Percentiles rank a stretch among this genome's conserved stretches.
Conservation (phyloP, 371 early-diverging fungal genomes). For the Smittium mucronatum region DNA sequence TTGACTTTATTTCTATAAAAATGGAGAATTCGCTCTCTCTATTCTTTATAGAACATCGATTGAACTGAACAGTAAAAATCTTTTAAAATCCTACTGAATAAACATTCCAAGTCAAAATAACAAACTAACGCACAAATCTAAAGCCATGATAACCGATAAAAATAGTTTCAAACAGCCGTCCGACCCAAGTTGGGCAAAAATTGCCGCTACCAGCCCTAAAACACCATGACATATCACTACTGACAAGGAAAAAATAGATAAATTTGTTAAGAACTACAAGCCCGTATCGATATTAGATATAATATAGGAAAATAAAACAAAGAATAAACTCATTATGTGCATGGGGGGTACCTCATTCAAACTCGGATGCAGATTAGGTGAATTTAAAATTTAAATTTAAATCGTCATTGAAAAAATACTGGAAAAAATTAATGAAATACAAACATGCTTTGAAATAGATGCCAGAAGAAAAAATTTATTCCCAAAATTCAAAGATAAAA, state of each 20-base stretch:
- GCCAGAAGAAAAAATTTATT: background rate
- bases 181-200: background rate
- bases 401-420: background rate
- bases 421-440: background rate
- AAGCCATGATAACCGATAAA: background rate
- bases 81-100: background rate
- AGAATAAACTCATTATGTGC: background rate
- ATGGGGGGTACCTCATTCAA: background rate
- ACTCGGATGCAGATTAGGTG: background rate
- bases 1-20: background rate
- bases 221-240: background rate
- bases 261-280: background rate
- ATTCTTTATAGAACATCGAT: background rate
- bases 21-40: background rate
- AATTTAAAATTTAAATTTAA: background rate
- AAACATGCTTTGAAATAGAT: background rate
- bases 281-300: background rate
- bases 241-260: background rate
- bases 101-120: background rate
- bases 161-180: background rate
- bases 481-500: background rate
- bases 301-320: background rate
- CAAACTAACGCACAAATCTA: background rate
- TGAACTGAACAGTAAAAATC: background rate
- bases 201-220: background rate